These are phyloP conservation scores for Psilocybe tampanensis DNA, from an alignment of 768 basidiomycete genomes.

Conservation along the genomic window DNA sequence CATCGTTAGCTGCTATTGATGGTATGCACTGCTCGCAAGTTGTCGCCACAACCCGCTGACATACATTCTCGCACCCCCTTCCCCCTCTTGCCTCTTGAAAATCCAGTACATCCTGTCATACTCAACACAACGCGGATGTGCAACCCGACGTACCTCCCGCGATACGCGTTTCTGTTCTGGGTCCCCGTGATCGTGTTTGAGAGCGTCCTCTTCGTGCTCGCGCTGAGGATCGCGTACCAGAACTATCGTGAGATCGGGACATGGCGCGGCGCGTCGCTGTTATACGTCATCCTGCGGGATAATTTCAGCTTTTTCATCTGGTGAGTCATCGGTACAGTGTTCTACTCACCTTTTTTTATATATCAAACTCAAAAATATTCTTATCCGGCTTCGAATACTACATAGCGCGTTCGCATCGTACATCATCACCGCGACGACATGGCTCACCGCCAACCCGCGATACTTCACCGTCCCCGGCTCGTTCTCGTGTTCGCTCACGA, in stretches of 20 bases:
- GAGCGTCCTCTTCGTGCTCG: slow-evolving; percentile 26
- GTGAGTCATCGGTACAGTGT: too few relatives aligned
- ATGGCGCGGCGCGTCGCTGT: slow-evolving; percentile 23
- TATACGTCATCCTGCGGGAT: slow-evolving; percentile 28
- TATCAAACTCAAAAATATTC: background rate
- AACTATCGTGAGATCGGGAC: slow-evolving; percentile 22
- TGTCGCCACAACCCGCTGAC: too few relatives aligned
- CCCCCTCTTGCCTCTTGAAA: too few relatives aligned
- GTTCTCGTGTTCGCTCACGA: slow-evolving; percentile 25
- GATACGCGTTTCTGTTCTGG: slow-evolving; percentile 27
- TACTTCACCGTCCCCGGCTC: slow-evolving; percentile 27
- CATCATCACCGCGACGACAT: slow-evolving; percentile 24
- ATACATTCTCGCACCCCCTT: too few relatives aligned
- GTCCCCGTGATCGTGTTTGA: slow-evolving; percentile 32
- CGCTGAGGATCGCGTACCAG: slow-evolving; percentile 23
- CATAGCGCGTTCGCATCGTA: slow-evolving; percentile 27
- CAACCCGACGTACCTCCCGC: slow-evolving; percentile 21
- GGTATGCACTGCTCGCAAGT: too few relatives aligned
- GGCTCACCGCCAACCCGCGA: slow-evolving; percentile 23
- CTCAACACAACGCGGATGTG: slow-evolving; percentile 7
- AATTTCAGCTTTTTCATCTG: slow-evolving; percentile 28
- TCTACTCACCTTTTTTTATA: background rate
- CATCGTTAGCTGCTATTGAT: slow-evolving; percentile 16
- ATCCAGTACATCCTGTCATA: slow-evolving; percentile 10
- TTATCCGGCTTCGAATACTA: too few relatives aligned